A percentile compares a stretch with the other conserved stretches of the same genome.
Evolutionary conservation across 495 filamentous ascomycete species (phyloP).

Genomic region (Aspergillus panamensis): DNA sequence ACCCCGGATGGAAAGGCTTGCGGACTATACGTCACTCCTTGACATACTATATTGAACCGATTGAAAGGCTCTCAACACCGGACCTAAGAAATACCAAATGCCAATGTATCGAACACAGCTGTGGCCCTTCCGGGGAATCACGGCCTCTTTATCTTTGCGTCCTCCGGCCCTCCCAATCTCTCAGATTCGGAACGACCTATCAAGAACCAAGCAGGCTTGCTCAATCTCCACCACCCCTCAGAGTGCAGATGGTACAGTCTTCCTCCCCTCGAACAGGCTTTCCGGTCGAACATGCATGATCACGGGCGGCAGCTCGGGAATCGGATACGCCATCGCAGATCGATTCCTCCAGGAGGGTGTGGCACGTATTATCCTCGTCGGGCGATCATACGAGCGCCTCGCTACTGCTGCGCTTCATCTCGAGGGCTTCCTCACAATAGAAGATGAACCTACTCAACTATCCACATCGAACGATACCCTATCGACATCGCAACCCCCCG

Average conservation of each 20-base stretch:
- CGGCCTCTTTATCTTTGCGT: background rate
- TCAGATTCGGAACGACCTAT: background rate
- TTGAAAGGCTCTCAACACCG: too few species aligned
- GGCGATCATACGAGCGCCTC: conserved; percentile 42
- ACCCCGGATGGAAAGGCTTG: too few species aligned
- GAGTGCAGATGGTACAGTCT: too few species aligned
- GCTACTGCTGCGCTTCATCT: conserved; percentile 26
- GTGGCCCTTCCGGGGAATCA: background rate
- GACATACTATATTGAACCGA: too few species aligned
- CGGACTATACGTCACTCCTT: too few species aligned
- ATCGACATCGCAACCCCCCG: conserved; percentile 1
- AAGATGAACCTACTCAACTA: background rate
- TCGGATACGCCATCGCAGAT: conserved; percentile 64
- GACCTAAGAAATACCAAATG: background rate
- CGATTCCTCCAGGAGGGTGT: conserved; percentile 63
- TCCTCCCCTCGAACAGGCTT: conserved; percentile 20
- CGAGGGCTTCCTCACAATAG: background rate
- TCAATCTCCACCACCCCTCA: too few species aligned
- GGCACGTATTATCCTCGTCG: conserved; percentile 52
- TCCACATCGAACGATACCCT: too few species aligned
- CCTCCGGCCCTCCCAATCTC: background rate
- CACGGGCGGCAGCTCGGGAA: conserved; percentile 62
- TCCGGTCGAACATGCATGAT: conserved; percentile 51
- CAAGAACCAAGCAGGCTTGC: background rate
- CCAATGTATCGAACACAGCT: conserved; percentile 2